phyloP scores from a whole-genome alignment of 345 rosid species.

The Sisymbrium altissimum region DNA sequence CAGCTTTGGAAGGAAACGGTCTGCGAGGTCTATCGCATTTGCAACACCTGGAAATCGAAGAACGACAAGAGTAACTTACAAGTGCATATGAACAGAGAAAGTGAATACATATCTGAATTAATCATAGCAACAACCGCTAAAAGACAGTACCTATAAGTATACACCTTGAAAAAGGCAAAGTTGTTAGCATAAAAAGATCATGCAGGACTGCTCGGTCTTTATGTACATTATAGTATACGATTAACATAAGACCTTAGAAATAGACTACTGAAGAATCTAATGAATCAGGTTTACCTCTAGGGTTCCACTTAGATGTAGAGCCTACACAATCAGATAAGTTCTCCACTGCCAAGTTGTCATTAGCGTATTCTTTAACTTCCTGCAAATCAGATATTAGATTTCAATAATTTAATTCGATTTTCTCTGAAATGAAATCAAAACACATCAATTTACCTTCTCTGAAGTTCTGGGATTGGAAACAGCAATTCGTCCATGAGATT shows the following conservation, averaged over 20 bases:
- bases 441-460: not conserved
- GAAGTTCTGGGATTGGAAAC: conserved; percentile 8
- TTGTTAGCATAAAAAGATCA: conserved; percentile 90
- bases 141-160: conserved; percentile 67
- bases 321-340: conserved; percentile 17
- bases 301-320: conserved; percentile 49
- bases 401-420: too few species aligned
- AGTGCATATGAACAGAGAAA: conserved; percentile 15
- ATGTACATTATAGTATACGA: conserved; percentile 31
- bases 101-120: conserved; percentile 19
- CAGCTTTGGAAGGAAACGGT: conserved; percentile 80
- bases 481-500: conserved; percentile 41
- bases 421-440: not conserved
- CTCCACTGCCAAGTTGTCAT: conserved; percentile 22
- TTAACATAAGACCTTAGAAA: not conserved
- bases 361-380: conserved; percentile 27
- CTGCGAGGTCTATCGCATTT: conserved; percentile 82
- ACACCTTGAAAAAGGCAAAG: conserved; percentile 69
- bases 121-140: not conserved
- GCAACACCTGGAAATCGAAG: conserved; percentile 56
- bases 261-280: not conserved
- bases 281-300: conserved; percentile 41
- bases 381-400: too few species aligned
- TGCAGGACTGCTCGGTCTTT: conserved; percentile 74
- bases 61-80: not conserved